Evolutionary conservation across 352 stramenopile species (phyloP).

Genomic region (Globisporangium polare): DNA sequence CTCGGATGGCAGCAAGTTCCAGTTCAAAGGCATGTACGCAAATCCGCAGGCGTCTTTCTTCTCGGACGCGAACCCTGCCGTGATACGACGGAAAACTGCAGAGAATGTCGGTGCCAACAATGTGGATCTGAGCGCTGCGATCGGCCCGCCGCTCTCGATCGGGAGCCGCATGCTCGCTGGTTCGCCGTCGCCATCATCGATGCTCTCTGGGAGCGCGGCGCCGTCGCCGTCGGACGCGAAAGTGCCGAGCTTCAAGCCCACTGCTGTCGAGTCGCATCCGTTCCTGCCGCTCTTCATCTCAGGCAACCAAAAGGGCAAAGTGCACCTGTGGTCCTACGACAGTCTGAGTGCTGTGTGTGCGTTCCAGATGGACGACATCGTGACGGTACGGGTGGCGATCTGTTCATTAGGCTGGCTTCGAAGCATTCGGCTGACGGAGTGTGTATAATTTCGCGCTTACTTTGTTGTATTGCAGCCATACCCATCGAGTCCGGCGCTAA

Average conservation of each 20-base stretch:
- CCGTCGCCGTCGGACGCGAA: conserved; percentile 34
- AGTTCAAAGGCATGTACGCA: conserved; percentile 80
- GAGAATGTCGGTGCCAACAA: conserved; percentile 9
- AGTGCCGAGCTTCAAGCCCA: conserved; percentile 71
- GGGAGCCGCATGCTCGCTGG: conserved; percentile 19
- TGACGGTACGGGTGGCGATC: conserved; percentile 29
- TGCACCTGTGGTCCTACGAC: conserved; percentile 85
- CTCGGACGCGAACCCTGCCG: conserved; percentile 20
- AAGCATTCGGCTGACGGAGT: neutral
- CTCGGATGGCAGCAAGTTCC: conserved; percentile 64
- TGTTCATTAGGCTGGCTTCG: conserved; percentile 1
- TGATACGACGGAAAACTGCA: conserved; percentile 23
- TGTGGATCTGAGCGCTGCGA: conserved; percentile 8
- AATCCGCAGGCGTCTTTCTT: conserved; percentile 40
- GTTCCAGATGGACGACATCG: conserved; percentile 65
- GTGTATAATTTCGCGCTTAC: neutral
- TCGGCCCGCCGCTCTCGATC: conserved; percentile 18
- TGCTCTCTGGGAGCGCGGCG: conserved; percentile 13
- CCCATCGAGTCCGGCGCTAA: conserved; percentile 50
- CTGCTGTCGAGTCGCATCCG: conserved; percentile 65
- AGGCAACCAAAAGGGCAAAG: conserved; percentile 72
- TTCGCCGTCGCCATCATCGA: conserved; percentile 15
- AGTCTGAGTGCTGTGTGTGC: conserved; percentile 62
- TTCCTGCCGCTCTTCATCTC: conserved; percentile 79
- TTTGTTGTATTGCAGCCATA: conserved; percentile 35